phyloP scores from a whole-genome alignment of 345 rosid genomes.

The Corymbia maculata region DNA sequence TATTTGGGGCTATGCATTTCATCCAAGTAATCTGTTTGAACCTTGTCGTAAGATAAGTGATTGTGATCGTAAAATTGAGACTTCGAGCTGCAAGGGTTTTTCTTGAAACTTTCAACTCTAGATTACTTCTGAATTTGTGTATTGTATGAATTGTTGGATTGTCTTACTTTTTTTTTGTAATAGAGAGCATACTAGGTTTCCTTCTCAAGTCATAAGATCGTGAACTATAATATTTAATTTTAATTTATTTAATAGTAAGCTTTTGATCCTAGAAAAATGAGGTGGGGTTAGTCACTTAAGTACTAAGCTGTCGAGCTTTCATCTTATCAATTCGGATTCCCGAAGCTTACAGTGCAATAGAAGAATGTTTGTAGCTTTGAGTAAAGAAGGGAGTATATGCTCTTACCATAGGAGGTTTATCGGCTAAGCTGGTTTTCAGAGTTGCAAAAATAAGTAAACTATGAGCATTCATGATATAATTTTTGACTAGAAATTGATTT shows the following conservation, averaged over 20 bases:
- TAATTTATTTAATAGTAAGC: too few species aligned
- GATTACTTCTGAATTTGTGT: too few species aligned
- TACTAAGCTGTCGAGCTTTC: background rate
- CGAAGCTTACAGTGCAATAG: background rate
- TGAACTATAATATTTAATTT: too few species aligned
- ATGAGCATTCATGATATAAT: too few species aligned
- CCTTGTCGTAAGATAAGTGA: background rate
- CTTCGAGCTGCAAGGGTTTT: background rate
- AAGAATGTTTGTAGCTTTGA: background rate
- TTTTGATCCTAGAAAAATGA: background rate
- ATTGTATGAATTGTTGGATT: too few species aligned
- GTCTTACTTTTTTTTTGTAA: too few species aligned
- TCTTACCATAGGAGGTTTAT: background rate
- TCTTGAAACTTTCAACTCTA: background rate
- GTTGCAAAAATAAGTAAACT: background rate
- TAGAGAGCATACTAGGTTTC: too few species aligned
- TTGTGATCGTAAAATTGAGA: too few species aligned
- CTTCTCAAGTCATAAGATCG: background rate
- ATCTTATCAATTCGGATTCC: background rate
- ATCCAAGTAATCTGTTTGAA: background rate
- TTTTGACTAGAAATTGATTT: too few species aligned
- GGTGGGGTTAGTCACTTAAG: background rate
- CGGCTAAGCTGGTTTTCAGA: background rate
- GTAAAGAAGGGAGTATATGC: background rate
- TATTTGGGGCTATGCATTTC: too few species aligned